Percentiles rank a stretch among this genome's conserved stretches.
phyloP scores from a whole-genome alignment of 2,329 filamentous ascomycete genomes.

The Hysterium pulicare region DNA sequence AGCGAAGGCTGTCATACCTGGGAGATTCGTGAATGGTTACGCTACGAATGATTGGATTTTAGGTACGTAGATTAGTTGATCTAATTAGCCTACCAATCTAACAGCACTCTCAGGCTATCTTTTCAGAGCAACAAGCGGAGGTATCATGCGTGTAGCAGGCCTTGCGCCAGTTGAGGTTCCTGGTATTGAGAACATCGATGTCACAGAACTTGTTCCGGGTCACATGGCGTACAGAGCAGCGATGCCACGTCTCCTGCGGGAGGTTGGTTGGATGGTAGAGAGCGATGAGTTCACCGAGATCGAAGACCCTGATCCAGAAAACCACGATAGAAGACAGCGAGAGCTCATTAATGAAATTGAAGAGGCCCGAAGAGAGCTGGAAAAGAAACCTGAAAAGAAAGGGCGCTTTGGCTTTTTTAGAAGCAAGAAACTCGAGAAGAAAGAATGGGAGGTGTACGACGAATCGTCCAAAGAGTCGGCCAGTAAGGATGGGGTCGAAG shows the following conservation, averaged over 20 bases:
- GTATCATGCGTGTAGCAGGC: conserved; percentile 84
- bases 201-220: conserved; percentile 79
- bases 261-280: conserved; percentile 87
- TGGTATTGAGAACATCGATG: conserved; percentile 83
- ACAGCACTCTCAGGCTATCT: conserved; percentile 60
- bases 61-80: conserved; percentile 41
- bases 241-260: conserved; percentile 82
- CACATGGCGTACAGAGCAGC: conserved; percentile 96
- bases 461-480: conserved; percentile 53
- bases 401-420: conserved; percentile 73
- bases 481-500: conserved; percentile 46
- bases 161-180: conserved; percentile 76
- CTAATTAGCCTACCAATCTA: conserved; percentile 5
- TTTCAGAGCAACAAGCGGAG: conserved; percentile 89
- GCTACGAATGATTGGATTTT: conserved; percentile 96
- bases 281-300: conserved; percentile 95
- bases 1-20: conserved; percentile 77
- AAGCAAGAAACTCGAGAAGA: conserved; percentile 76
- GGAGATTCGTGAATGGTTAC: conserved; percentile 93
- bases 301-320: conserved; percentile 93
- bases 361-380: conserved; percentile 82
- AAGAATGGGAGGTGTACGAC: conserved; percentile 93
- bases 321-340: conserved; percentile 79
- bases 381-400: conserved; percentile 71
- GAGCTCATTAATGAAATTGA: conserved; percentile 97